Evolutionary conservation across 2,329 filamentous ascomycete species (phyloP), one percentile per base, ranked within the genome.

Genomic region (Sporothrix pallida): DNA sequence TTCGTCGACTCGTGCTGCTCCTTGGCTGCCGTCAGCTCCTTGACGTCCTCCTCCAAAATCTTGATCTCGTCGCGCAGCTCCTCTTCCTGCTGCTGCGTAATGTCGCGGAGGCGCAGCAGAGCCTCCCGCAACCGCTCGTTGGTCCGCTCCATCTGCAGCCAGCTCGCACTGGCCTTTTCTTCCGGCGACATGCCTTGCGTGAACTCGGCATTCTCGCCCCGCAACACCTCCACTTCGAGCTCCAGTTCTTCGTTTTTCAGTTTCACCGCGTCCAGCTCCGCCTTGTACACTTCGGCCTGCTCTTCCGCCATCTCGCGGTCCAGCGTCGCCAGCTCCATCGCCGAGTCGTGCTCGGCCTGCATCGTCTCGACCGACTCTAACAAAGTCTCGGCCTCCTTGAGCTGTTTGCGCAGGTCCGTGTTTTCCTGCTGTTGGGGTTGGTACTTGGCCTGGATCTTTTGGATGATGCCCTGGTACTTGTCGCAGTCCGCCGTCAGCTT

Each of bases 251-350:
- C 95, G 0, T 90, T 83, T 79, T 91, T 94, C 74, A 88, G 84
- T 78, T 93, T 93, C 71, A 97, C 81, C 1, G 89, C 87, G 52
- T 97, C 93, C 31, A 97, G 84, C 79, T 99, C 95, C 1, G 89
- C 87, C 80, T 94, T 96, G 70, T 92, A 86, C 20, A 92, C 90
- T 77, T 98, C 96, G 0, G 93, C 92, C 60, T 91, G 94, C 82
- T 98, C 95, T 81, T 99, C 95, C 0, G 96, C 96, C 93, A 98
- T 97, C 81, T 99, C 95, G 62, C 93, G 90, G 80, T 99, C 96
- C 37, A 99, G 85, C 0, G 93, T 92, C 7, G 94, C 94, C 82
- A 96, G 89, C 82, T 99, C 96, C 79, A 98, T 84, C 7, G 92
- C 89, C 3, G 91, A 88, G 44, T 98, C 96, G 81, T 97, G 91